These are phyloP conservation scores for Iris pallida DNA, from an alignment of 116 monocot genomes.

Conservation along the genomic window DNA sequence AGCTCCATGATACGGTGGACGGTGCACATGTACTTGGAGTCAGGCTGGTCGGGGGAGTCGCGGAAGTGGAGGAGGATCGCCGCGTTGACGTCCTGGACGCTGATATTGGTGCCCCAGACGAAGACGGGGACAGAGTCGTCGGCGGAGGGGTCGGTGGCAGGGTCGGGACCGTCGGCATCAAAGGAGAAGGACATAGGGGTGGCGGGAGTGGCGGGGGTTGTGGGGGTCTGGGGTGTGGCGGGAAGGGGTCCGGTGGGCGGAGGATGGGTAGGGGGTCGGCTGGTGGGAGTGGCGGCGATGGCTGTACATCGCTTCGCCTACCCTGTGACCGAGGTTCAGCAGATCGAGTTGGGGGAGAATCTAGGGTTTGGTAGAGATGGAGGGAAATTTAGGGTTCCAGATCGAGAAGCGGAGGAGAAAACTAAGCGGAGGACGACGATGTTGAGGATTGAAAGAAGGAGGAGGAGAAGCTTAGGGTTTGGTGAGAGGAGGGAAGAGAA, in stretches of 20 bases:
- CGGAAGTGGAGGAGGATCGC: conserved; percentile 78
- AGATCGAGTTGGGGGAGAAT: no score
- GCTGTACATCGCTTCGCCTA: no score
- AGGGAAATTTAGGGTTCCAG: no score
- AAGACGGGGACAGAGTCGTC: conserved; percentile 46
- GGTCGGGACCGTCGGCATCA: conserved; percentile 26
- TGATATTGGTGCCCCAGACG: conserved; percentile 98
- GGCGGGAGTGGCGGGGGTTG: no score
- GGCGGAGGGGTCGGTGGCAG: not conserved
- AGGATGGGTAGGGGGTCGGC: not conserved
- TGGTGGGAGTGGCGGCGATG: conserved; percentile 36
- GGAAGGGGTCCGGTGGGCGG: not conserved
- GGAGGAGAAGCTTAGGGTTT: no score
- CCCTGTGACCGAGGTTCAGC: no score
- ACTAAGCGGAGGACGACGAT: no score
- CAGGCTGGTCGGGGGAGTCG: conserved; percentile 50
- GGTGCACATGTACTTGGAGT: conserved; percentile 80
- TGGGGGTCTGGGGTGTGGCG: conserved; percentile 1
- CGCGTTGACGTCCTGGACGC: conserved; percentile 87
- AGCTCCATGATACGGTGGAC: conserved; percentile 72
- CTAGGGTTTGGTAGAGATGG: no score
- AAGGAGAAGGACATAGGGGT: not conserved
- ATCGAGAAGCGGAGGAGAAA: no score
- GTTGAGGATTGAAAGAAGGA: no score
- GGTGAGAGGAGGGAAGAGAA: no score